Percentiles rank a stretch among this genome's conserved stretches.
phyloP scores from a whole-genome alignment of 805 yeast genomes.

The Debaryomyces castellii region DNA sequence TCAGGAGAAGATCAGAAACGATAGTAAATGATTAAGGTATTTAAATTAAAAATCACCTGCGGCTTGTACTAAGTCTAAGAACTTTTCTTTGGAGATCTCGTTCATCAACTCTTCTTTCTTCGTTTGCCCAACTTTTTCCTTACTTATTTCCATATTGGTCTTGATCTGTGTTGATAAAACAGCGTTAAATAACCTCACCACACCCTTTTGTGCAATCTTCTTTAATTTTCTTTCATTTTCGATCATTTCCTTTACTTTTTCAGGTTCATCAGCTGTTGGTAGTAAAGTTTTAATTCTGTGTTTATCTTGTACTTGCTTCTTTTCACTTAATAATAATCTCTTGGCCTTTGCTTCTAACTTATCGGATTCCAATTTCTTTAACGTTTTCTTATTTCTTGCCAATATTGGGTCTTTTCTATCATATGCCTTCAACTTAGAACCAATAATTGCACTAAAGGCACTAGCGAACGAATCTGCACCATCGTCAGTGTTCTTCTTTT shows the following conservation, averaged over 20 bases:
- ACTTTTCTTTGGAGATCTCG: conserved; percentile 85
- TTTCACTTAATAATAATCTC: conserved; percentile 66
- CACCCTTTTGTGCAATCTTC: conserved; percentile 87
- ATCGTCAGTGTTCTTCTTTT: conserved; percentile 58
- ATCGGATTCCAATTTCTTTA: conserved; percentile 74
- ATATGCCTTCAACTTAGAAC: conserved; percentile 84
- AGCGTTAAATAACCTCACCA: conserved; percentile 80
- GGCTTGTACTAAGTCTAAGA: conserved; percentile 81
- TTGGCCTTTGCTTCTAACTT: conserved; percentile 84
- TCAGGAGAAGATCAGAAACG: neutral
- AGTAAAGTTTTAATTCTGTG: conserved; percentile 67
- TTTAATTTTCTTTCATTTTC: conserved; percentile 70
- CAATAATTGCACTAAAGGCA: conserved; percentile 82
- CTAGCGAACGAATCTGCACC: conserved; percentile 76
- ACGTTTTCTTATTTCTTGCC: conserved; percentile 72
- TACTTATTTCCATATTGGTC: conserved; percentile 50
- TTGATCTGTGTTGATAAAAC: conserved; percentile 73
- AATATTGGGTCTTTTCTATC: conserved; percentile 87
- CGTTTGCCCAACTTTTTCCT: conserved; percentile 43
- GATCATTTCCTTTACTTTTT: conserved; percentile 53
- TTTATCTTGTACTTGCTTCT: conserved; percentile 62
- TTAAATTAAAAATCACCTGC: conserved; percentile 49
- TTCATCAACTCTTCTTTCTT: conserved; percentile 63
- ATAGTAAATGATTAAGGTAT: neutral
- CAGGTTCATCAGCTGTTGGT: conserved; percentile 58